Conservation (phyloP, 371 early-diverging fungal species). For the Mortierella sp. region DNA sequence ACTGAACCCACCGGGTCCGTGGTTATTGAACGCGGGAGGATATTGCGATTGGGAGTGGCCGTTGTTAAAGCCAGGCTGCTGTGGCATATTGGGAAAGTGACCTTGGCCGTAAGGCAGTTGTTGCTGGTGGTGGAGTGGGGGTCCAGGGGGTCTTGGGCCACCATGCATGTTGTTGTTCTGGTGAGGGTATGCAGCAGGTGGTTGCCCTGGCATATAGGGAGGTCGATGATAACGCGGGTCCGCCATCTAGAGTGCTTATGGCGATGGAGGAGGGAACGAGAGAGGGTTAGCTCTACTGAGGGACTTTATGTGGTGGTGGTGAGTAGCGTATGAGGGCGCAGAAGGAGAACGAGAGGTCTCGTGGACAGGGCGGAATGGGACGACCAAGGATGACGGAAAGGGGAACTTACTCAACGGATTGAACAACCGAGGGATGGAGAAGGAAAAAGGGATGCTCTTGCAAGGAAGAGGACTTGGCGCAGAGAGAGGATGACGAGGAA, state of each 20-base stretch:
- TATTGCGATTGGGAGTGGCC: slow-evolving; percentile 17
- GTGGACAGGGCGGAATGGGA: neutral
- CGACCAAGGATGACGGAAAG: neutral
- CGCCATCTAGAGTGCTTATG: slow-evolving; percentile 21
- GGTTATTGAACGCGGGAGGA: slow-evolving; percentile 31
- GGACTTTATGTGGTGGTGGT: neutral
- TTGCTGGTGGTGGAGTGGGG: slow-evolving; percentile 25
- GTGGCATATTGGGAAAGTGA: slow-evolving; percentile 19
- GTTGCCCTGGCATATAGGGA: slow-evolving; percentile 15
- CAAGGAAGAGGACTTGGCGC: neutral
- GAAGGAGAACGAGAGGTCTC: neutral
- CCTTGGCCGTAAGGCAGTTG: slow-evolving; percentile 23
- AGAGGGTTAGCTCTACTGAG: neutral
- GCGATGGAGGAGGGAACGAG: neutral
- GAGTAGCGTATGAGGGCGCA: neutral
- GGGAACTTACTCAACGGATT: neutral
- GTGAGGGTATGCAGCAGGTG: slow-evolving; percentile 28
- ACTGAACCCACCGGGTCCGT: slow-evolving; percentile 21
- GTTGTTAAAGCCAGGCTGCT: slow-evolving; percentile 26
- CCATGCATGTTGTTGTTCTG: slow-evolving; percentile 35
- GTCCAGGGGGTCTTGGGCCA: slow-evolving; percentile 27
- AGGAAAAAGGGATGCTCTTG: neutral
- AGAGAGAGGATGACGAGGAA: slow-evolving; percentile 1
- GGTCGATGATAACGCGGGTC: slow-evolving; percentile 37
- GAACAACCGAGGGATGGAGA: neutral